phyloP scores from a whole-genome alignment of 495 filamentous ascomycete genomes.

The Terfezia boudieri region DNA sequence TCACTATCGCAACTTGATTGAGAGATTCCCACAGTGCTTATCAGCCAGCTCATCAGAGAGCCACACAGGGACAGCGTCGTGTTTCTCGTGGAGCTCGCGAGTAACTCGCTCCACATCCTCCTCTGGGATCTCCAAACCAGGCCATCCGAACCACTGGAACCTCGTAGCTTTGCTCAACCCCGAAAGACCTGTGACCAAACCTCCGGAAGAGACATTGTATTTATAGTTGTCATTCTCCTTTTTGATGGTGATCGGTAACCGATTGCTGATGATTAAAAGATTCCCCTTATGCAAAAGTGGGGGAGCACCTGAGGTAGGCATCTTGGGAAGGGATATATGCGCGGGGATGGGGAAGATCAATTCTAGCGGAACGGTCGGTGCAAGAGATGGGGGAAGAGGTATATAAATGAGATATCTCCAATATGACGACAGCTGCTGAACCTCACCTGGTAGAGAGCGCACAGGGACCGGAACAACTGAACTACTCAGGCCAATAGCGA shows the following conservation, averaged over 20 bases:
- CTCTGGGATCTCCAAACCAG: slow-evolving; percentile 64
- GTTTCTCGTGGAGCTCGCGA: slow-evolving; percentile 47
- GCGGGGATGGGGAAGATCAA: no score
- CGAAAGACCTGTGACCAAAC: slow-evolving; percentile 73
- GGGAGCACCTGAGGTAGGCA: background rate
- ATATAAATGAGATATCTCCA: no score
- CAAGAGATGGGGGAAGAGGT: no score
- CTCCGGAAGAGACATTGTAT: slow-evolving; percentile 88
- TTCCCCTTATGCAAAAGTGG: slow-evolving; percentile 6
- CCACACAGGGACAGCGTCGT: slow-evolving; percentile 54
- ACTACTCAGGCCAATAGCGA: no score
- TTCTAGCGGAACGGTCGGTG: no score
- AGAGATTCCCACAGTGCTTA: slow-evolving; percentile 30
- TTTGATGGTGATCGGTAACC: slow-evolving; percentile 88
- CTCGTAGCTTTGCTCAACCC: slow-evolving; percentile 76
- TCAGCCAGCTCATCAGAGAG: slow-evolving; percentile 60
- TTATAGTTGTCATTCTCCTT: slow-evolving; percentile 62
- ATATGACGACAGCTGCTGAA: no score
- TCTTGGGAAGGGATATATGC: no score
- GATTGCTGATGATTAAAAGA: slow-evolving; percentile 76
- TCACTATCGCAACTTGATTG: no score
- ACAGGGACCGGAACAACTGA: no score
- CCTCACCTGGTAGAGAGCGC: no score
- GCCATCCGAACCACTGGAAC: slow-evolving; percentile 98
- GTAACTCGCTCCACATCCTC: slow-evolving; percentile 40